Evolutionary conservation across 441 rosid species (phyloP), one percentile per base, ranked within the genome.

Genomic region (Viola pubescens): DNA sequence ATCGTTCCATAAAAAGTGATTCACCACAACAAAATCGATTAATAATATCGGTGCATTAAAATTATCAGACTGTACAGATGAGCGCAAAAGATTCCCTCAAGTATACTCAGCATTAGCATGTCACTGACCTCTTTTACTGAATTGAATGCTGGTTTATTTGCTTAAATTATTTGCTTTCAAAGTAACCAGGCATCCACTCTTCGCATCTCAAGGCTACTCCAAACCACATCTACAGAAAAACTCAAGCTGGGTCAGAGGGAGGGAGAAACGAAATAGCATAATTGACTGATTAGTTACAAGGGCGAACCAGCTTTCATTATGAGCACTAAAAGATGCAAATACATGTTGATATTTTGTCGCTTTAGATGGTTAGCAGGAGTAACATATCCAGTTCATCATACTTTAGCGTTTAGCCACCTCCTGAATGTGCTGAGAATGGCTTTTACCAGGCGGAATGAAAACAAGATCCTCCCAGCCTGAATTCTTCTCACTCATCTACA

Each of bases 371-470:
- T 67, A 54, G 52, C 52, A 37, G 64, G 58, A 71, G 48, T 49
- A 58, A 60, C 10, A 52, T 49, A 57, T 51, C n/a, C 48, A 67
- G 14, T 4, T 10, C 48, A 59, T 75, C 76, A 78, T 62, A 52
- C 75, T 64, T 76, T 75, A 3, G 54, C 66, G 75, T 66, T 76
- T 75, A 3, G 54, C 66, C 65, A 81, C 76, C 58, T 84, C 88
- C 46, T 86, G 92, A 69, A 88, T 79, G 82, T 91, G 98, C 67
- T 86, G 92, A 53, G 84, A 72, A 54, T 81, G 83, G 62, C 84
- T 91, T 81, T 86, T 85, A 70, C 98, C 96, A 1, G 98, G 98
- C 56, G 98, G 95, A 70, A 88, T 79, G 71, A 91, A 91, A 64
- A 88, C 83, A 48, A 88, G 68, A 82, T 88, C 96, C 53, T 82